Evolutionary conservation across 352 stramenopile species (phyloP), one percentile per base, ranked within the genome.

Genomic region (Phytophthora crassamura): DNA sequence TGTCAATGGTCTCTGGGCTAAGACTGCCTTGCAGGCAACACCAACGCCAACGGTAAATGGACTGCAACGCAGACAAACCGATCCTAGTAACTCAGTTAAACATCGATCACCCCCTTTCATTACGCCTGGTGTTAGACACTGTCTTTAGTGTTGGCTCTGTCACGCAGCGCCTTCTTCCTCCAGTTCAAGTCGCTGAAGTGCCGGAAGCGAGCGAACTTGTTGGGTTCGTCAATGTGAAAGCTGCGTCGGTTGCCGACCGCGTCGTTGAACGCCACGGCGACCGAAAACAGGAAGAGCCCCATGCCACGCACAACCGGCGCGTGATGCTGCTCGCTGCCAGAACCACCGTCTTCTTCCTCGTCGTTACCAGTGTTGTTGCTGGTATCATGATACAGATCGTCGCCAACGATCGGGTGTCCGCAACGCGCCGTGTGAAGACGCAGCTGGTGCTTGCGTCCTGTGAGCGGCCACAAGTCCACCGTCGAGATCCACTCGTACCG

Each of bases 401-500:
- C 85, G 8, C 83, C 83, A 18, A 82, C 69, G 49, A 93, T 89
- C 22, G 81, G 81, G 34, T 91, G 82, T 2, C 81, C 77, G 12
- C 86, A 54, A 28, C 42, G 60, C 12, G 81, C 79, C 64, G 80
- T 80, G 62, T 91, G 85, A 20, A 86, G 45, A n/a, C 82, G 75
- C 42, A 93, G 71, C 54, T 93, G 85, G 46, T 93, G 85, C 64
- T 82, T 86, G 32, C 83, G 67, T 2, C 85, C 85, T 12, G 82
- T 93, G 7, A 88, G 64, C 15, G 80, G 80, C 82, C 82, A 91
- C 43, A 91, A 49, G 36, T 90, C 79, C 15, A 89, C 77, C 2
- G 82, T 91, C 35, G 77, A 83, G 42, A 90, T 70, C 75, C 75
- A 88, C 14, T 59, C 69, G 59, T 89, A 90, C 20, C 79, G 69